Percentiles rank a stretch among this genome's conserved stretches.
phyloP scores from a whole-genome alignment of 306 rosid genomes.

The Astragalus membranaceus region DNA sequence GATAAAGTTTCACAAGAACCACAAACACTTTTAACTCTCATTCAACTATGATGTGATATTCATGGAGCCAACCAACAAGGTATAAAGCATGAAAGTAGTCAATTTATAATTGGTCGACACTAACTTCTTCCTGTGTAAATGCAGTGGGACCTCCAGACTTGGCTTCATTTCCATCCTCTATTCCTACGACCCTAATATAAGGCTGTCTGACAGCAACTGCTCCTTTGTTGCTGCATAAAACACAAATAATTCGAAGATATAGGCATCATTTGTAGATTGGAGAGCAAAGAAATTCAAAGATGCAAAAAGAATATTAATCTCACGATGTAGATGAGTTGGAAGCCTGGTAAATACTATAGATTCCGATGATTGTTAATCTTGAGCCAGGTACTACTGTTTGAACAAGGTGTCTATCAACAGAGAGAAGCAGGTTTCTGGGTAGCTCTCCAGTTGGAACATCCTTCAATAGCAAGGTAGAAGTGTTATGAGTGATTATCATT shows the following conservation, averaged over 20 bases:
- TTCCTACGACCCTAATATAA: slow-evolving; percentile 91
- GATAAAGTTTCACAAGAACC: background rate
- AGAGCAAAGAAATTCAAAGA: background rate
- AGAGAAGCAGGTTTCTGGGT: slow-evolving; percentile 92
- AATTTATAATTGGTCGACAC: slow-evolving; percentile 15
- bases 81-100: slow-evolving; percentile 1
- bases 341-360: slow-evolving; percentile 89
- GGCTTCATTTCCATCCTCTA: slow-evolving; percentile 73
- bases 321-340: slow-evolving; percentile 73
- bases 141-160: slow-evolving; percentile 65
- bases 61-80: slow-evolving; percentile 4
- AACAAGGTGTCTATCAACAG: slow-evolving; percentile 95
- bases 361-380: slow-evolving; percentile 88
- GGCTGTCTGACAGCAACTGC: slow-evolving; percentile 98
- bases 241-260: slow-evolving; percentile 1
- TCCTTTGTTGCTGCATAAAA: slow-evolving; percentile 69
- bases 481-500: background rate
- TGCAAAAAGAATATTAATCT: slow-evolving; percentile 22
- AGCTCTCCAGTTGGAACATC: slow-evolving; percentile 98
- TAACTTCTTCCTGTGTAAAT: slow-evolving; percentile 71
- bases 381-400: slow-evolving; percentile 96
- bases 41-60: background rate
- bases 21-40: background rate
- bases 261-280: background rate
- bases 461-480: slow-evolving; percentile 41